Conservation (phyloP, 805 yeast species). For the Wickerhamomyces chambardii region DNA sequence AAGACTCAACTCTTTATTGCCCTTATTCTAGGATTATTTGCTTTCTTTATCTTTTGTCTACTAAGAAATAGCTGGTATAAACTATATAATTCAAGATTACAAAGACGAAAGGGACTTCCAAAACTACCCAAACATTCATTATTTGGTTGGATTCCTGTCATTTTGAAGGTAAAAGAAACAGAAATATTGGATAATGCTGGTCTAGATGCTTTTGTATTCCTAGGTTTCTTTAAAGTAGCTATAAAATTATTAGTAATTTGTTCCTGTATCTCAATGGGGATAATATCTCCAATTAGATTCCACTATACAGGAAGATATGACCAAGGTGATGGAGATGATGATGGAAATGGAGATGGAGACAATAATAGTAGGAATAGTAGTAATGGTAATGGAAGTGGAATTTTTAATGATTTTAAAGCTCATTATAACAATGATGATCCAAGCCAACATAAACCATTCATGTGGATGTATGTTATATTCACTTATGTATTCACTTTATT, state of each 20-base stretch:
- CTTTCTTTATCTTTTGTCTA: constrained; percentile 61
- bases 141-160: constrained; percentile 75
- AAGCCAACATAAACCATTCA: constrained; percentile 44
- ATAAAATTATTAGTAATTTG: constrained; percentile 59
- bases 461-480: constrained; percentile 84
- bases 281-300: constrained; percentile 81
- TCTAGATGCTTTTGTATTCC: constrained; percentile 85
- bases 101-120: constrained; percentile 45
- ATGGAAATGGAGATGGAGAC: constrained; percentile 13
- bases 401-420: too few species aligned
- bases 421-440: constrained; percentile 10
- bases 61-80: constrained; percentile 70
- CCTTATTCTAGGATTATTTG: constrained; percentile 51
- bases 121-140: constrained; percentile 43
- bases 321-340: constrained; percentile 32
- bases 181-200: constrained; percentile 88
- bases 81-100: constrained; percentile 70
- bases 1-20: constrained; percentile 75
- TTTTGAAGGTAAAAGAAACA: constrained; percentile 57
- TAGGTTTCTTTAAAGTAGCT: constrained; percentile 86
- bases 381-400: too few species aligned
- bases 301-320: constrained; percentile 78
- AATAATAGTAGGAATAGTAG: too few species aligned
- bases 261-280: constrained; percentile 57
- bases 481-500: constrained; percentile 78